phyloP scores from a whole-genome alignment of 2,329 filamentous ascomycete species.

The Paecilomyces sp. region DNA sequence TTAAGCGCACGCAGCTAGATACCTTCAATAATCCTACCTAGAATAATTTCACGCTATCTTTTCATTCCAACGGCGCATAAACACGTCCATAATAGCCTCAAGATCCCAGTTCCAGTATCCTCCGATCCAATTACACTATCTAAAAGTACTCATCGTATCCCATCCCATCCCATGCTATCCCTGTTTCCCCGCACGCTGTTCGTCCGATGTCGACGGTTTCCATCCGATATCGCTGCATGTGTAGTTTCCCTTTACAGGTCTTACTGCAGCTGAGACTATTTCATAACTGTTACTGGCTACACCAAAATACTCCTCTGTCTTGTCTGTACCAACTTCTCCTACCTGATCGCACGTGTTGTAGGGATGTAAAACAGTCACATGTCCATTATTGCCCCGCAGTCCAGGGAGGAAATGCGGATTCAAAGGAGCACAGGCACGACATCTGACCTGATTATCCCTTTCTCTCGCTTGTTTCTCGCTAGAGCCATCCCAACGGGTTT shows the following conservation, averaged over 20 bases:
- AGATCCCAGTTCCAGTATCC: neutral
- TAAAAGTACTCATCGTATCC: neutral
- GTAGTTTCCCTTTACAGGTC: neutral
- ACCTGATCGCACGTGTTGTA: too few relatives aligned
- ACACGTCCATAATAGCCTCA: neutral
- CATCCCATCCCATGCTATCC: neutral
- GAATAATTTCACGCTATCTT: neutral
- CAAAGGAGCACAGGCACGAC: neutral
- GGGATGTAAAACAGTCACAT: too few relatives aligned
- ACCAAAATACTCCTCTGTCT: neutral
- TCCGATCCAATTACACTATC: neutral
- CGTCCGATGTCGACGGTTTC: neutral
- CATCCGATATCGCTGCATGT: neutral
- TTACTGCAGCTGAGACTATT: neutral
- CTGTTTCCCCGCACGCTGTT: neutral
- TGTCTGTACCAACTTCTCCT: too few relatives aligned
- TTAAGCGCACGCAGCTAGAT: neutral
- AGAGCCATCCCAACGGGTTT: neutral
- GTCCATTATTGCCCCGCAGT: too few relatives aligned
- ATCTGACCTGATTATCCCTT: neutral
- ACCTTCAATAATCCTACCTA: neutral
- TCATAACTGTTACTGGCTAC: neutral
- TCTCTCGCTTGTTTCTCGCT: neutral
- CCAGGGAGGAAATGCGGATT: neutral
- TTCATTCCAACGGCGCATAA: neutral